These are phyloP conservation scores for Pseudisothecium myosuroides DNA, from an alignment of 225 moss, liverwort and hornwort genomes.

Conservation along the genomic window DNA sequence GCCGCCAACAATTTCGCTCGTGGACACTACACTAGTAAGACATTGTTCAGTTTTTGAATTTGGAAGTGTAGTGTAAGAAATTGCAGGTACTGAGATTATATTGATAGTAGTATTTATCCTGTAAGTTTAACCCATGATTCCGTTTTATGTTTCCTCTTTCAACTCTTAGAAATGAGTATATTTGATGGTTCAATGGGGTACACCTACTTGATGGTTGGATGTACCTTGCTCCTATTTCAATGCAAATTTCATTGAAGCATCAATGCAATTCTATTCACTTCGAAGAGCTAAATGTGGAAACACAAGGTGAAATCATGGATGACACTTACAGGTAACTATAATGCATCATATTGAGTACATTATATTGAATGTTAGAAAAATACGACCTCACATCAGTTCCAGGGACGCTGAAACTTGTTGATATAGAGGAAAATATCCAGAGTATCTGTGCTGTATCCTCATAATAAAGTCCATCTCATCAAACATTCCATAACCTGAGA, in stretches of 20 bases:
- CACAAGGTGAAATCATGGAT: not conserved
- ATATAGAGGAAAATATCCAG: not conserved
- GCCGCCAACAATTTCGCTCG: slow-evolving; percentile 49
- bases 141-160: not conserved
- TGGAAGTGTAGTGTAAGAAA: not conserved
- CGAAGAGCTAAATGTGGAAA: not conserved
- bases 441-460: not conserved
- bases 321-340: not conserved
- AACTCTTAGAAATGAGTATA: not conserved
- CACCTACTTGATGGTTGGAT: not conserved
- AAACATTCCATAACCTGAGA: not conserved
- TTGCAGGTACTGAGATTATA: not conserved
- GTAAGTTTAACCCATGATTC: not conserved
- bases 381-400: not conserved
- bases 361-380: not conserved
- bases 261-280: not conserved
- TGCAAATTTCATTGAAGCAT: not conserved
- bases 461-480: not conserved
- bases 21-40: slow-evolving; percentile 38
- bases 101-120: not conserved
- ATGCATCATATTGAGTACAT: not conserved
- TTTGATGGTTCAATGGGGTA: not conserved
- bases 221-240: not conserved
- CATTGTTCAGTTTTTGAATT: not conserved
- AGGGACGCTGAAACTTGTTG: not conserved